These are phyloP conservation scores for Penicillium samsonianum DNA, from an alignment of 495 filamentous ascomycete species.

Conservation along the genomic window DNA sequence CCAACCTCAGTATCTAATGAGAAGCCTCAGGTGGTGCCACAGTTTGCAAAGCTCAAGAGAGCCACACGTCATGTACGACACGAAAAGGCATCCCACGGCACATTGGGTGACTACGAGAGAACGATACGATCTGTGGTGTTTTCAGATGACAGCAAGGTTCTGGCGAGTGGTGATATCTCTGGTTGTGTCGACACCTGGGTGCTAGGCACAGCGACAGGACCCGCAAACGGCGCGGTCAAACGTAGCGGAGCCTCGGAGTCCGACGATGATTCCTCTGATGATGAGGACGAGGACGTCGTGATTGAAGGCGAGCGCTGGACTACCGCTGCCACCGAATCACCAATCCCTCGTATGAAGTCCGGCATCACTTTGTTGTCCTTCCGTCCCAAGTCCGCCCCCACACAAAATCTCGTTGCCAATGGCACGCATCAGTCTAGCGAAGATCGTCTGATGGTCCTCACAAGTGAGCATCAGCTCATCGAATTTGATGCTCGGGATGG, in stretches of 20 bases:
- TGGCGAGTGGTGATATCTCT: constrained; percentile 76
- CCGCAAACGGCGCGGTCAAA: constrained; percentile 32
- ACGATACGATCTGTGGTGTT: constrained; percentile 75
- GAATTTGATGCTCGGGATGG: constrained; percentile 77
- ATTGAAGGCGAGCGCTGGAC: constrained; percentile 63
- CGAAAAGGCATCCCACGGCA: constrained; percentile 58
- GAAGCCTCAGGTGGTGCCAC: constrained; percentile 47
- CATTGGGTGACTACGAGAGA: constrained; percentile 75
- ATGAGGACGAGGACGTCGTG: constrained; percentile 43
- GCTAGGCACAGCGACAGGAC: constrained; percentile 57
- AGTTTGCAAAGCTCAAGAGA: constrained; percentile 57
- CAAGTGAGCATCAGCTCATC: constrained; percentile 71
- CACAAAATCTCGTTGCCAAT: constrained; percentile 39
- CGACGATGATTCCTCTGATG: constrained; percentile 55
- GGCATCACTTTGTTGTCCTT: constrained; percentile 75
- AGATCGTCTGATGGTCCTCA: constrained; percentile 71
- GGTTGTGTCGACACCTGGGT: constrained; percentile 88
- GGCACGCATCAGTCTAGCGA: constrained; percentile 40
- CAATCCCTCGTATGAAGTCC: constrained; percentile 75
- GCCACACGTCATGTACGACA: constrained; percentile 57
- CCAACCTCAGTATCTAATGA: constrained; percentile 37
- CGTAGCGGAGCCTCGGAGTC: constrained; percentile 36
- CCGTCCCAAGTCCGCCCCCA: constrained; percentile 45
- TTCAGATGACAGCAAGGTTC: constrained; percentile 74
- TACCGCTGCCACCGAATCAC: constrained; percentile 63